phyloP scores from a whole-genome alignment of 345 rosid species.

The Aurinia saxatilis region DNA sequence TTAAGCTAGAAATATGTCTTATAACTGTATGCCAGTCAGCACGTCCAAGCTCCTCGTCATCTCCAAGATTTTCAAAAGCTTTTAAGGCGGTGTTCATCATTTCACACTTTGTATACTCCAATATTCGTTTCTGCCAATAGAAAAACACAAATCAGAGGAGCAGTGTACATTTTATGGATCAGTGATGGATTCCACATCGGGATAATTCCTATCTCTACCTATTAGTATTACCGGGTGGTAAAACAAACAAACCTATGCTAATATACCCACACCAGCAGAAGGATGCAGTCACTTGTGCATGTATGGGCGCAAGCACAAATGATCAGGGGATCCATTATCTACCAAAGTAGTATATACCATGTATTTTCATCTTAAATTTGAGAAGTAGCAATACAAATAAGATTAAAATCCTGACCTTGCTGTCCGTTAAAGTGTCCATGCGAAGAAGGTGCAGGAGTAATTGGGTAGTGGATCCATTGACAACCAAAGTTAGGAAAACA shows the following conservation, averaged over 20 bases:
- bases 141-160: neutral
- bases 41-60: slow-evolving; percentile 96
- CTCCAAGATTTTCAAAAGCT: slow-evolving; percentile 81
- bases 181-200: neutral
- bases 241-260: neutral
- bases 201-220: neutral
- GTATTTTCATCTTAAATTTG: neutral
- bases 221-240: neutral
- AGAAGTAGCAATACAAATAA: neutral
- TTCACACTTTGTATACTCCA: slow-evolving; percentile 78
- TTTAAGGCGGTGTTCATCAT: slow-evolving; percentile 72
- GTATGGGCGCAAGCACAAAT: neutral
- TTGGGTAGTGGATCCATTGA: slow-evolving; percentile 92
- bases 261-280: neutral
- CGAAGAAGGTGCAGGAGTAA: slow-evolving; percentile 65
- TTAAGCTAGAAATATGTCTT: slow-evolving; percentile 55
- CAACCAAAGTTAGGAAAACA: slow-evolving; percentile 76
- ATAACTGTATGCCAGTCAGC: slow-evolving; percentile 77
- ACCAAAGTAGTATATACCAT: neutral
- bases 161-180: neutral
- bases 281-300: neutral
- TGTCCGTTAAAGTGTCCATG: slow-evolving; percentile 57
- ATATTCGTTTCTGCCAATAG: slow-evolving; percentile 51
- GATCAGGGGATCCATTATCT: neutral
- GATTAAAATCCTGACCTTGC: slow-evolving; percentile 49